phyloP scores from a whole-genome alignment of 2,329 filamentous ascomycete species.

The Phialocephala subalpina region DNA sequence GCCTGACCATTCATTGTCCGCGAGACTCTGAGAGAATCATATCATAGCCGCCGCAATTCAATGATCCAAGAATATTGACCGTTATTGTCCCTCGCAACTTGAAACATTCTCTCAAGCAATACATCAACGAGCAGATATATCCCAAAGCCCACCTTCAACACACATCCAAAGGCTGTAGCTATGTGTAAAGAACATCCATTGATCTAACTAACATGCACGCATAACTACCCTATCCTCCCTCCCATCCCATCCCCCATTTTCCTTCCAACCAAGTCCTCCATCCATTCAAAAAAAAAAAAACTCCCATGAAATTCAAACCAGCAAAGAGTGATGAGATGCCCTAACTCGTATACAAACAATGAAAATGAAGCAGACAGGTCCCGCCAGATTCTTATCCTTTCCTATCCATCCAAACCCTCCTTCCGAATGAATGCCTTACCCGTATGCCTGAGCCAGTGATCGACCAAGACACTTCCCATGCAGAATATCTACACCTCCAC shows the following conservation, averaged over 20 bases:
- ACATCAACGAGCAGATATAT: no score
- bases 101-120: no score
- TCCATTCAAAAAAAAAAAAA: background rate
- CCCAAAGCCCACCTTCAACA: no score
- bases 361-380: constrained; percentile 3
- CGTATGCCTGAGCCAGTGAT: background rate
- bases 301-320: background rate
- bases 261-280: background rate
- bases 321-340: background rate
- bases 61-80: no score
- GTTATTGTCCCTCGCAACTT: no score
- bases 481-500: background rate
- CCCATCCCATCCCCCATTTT: background rate
- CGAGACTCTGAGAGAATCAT: no score
- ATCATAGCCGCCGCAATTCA: no score
- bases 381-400: constrained; percentile 2
- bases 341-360: background rate
- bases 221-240: background rate
- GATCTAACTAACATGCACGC: constrained; percentile 1
- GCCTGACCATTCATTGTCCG: no score
- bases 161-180: no score
- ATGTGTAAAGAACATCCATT: background rate
- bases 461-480: background rate
- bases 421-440: no score
- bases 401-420: background rate